Evolutionary conservation across 768 basidiomycete genomes (phyloP), one percentile per base, ranked within the genome.

Genomic region (Trametes gibbosa): DNA sequence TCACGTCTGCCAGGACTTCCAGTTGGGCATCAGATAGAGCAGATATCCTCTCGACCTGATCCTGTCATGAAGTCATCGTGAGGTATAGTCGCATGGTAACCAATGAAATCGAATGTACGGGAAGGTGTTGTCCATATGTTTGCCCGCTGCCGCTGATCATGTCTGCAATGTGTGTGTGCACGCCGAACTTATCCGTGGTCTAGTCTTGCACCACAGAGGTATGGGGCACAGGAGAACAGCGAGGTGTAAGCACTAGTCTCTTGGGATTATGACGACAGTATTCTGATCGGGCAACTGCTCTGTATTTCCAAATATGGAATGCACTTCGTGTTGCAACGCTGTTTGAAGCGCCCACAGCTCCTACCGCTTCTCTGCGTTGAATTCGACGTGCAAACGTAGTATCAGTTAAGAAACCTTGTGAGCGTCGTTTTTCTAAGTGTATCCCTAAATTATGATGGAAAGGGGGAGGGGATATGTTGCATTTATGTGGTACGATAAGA

Each of bases 21-120:
- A 90, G 75, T 68, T 90, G 86, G 19, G 81, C 76, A 63, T 87
- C 84, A 63, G 87, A 83, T 16, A 83, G 68, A 24, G 66, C 69
- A 12, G 79, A 73, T 58, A 91, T 81, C 53, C 80, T 76, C 50
- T 90, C 87, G 19, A 87, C 84, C 76, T 90, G 89, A 68, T 90
- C 89, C 89, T 91, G 67, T 29, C 7, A 50, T 43, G 47, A 32
- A 34, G 24, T 24, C 29, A 34, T 17, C 7, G 25, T 55, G 46
- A 53, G 46, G 37, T 39, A 3, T 14, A 45, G 51, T 56, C 59
- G 58, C 56, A 51, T 59, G 47, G 39, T 63, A 35, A 27, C 43
- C 50, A 48, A 58, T 57, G 43, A 47, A 34, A 34, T 42, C 14
- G 9, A 7, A 50, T 50, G 74, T 76, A 86, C 85, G 64, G 84